Conservation (phyloP, 2,329 filamentous ascomycete genomes). For the Cladosporium sp. region DNA sequence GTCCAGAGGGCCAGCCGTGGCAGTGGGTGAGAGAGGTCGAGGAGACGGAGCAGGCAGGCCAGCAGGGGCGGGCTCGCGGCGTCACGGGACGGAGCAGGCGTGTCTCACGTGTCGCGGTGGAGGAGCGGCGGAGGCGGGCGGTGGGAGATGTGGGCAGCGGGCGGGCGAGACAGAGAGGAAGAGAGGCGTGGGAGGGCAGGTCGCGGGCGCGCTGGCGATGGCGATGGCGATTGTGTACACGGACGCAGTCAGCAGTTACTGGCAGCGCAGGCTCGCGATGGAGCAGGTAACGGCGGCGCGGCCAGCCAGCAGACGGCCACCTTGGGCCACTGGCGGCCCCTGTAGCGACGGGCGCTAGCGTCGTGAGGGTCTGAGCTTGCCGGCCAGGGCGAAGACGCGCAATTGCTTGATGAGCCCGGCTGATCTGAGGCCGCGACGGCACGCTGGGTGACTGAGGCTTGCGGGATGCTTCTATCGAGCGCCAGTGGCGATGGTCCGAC, state of each 20-base stretch:
- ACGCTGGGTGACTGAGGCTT: too few species aligned
- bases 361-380: slow-evolving; percentile 5
- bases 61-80: not conserved
- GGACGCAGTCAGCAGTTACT: not conserved
- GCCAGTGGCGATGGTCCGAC: too few species aligned
- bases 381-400: slow-evolving; percentile 2
- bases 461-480: too few species aligned
- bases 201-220: not conserved
- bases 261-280: slow-evolving; percentile 1
- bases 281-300: slow-evolving; percentile 9
- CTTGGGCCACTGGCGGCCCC: not conserved
- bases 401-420: not conserved
- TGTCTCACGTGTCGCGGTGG: slow-evolving; percentile 11
- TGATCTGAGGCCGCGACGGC: too few species aligned
- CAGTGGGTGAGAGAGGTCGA: not conserved
- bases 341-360: not conserved
- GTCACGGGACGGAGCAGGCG: not conserved
- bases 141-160: not conserved
- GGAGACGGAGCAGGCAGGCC: not conserved
- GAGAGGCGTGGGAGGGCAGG: not conserved
- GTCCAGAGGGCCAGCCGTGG: slow-evolving; percentile 5
- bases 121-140: slow-evolving; percentile 5
- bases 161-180: not conserved
- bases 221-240: not conserved
- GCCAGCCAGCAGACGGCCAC: not conserved